Evolutionary conservation across 1,139 yeast genomes (phyloP), one percentile per base, ranked within the genome.

Genomic region (Pichia sp.): DNA sequence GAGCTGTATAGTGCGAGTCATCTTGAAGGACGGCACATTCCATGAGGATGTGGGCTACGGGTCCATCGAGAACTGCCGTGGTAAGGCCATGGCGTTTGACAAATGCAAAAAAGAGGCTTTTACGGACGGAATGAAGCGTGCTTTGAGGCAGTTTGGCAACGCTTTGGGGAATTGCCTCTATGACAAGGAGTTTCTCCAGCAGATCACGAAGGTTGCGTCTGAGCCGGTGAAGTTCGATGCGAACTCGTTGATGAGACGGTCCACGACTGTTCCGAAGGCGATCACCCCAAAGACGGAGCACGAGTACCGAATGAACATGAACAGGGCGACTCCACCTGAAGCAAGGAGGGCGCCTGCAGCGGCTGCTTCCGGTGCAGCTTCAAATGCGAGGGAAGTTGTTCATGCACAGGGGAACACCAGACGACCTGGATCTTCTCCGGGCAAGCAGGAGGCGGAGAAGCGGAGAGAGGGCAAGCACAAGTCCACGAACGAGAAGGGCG

Each of bases 1-100:
- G 29, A 83, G 90, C 1, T 85, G 85, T 12, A 81, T 84, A 38
- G 89, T 87, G 1, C 72, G 95, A 42, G 86, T 87, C 4, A 81
- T 89, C 0, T 71, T 87, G 50, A 80, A 80, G 60, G 89, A 85
- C 67, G 95, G 95, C 0, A 80, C 92, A 0, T 86, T 72, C 63
- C 88, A 85, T 62, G 95, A 87, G 64, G 95, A 87, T 70, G 81
- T 87, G 49, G 95, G 95, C 0, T 87, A 87, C 66, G 95, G 95
- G 12, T 83, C 81, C 54, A 81, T 84, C 33, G 95, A 87, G 51
- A 86, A 86, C 65, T 87, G 88, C 46, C 79, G 80, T 54, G 76
- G 82, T 44, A 84, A 84, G 64, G 82, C 90, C 0, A 80, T 80
- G 71, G 95, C 93, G 0, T 86, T 86, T 66, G 95, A 87, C 64